Base-by-base conservation (phyloP, 345 rosid species). In the Bretschneidera sinensis region DNA sequence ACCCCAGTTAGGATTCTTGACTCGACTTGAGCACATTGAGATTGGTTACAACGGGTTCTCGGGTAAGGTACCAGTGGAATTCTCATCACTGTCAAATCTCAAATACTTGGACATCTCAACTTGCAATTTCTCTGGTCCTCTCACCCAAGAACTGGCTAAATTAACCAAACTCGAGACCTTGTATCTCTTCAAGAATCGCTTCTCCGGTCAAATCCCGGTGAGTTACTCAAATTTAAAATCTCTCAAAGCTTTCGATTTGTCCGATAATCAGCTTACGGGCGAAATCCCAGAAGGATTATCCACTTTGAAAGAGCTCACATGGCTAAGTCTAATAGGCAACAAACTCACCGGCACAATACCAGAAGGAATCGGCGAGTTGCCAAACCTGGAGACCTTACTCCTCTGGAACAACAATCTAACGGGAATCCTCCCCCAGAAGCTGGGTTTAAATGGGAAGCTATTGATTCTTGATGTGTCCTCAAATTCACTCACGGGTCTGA, bases 351-450 rank as follows among this genome's bases (percentile, higher is more conserved):
- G 97, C 1, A 74, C 79, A 57, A 72, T 95, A 17, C 99, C 99
- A 0, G 62, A 72, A 61, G 85, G 78, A 21, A 56, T 90, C 52
- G 95, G 83, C 16, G 87, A 78, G 57, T 68, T 95, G 6, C 85
- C 88, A 0, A 79, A 82, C 56, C 78, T 95, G 18, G 75, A 69
- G 61, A 75, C 85, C 1, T 67, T 95, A 11, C 54, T 39, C 33
- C 71, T 95, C 0, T 95, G 99, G 99, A 73, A 81, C 79, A 95
- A 91, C 58, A 43, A 72, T 57, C 67, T 94, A 24, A 78, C 83
- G 13, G 97, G 97, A 52, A 64, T 58, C 16, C 84, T 95, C 10
- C 99, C 99, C 0, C 80, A 73, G 51, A 85, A 71, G 62, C 88
- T 95, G 2, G 99, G 99, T 19, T 71, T 87, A 11, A 88, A 79